A percentile compares a stretch with the other conserved stretches of the same genome.
Evolutionary conservation across 176 grass and related monocot genomes (phyloP).

Genomic region (Rhynchospora tenuis): DNA sequence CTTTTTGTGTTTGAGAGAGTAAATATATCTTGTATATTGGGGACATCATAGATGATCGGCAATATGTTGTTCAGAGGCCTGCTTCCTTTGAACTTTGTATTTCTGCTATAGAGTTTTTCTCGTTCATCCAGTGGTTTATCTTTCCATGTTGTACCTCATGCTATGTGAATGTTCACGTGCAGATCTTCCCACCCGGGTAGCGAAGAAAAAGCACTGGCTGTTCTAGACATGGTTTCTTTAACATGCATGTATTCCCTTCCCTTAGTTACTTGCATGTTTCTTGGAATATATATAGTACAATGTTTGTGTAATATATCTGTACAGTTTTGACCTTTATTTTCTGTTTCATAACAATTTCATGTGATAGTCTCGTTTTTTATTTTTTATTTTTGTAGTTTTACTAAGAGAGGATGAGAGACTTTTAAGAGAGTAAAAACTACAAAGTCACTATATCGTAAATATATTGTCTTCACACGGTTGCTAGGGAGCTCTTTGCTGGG

Average conservation of each 20-base stretch:
- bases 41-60: not conserved
- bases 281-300: not conserved
- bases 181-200: slow-evolving; percentile 75
- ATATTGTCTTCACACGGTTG: not conserved
- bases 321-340: slow-evolving; percentile 6
- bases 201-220: slow-evolving; percentile 82
- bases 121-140: not conserved
- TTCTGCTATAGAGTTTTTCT: not conserved
- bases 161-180: slow-evolving; percentile 19
- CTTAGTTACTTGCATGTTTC: not conserved
- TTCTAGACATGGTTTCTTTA: slow-evolving; percentile 46
- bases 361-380: not conserved
- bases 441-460: not conserved
- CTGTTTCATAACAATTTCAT: not conserved
- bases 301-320: slow-evolving; percentile 1
- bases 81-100: not conserved
- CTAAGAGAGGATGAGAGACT: not conserved
- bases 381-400: not conserved
- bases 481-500: no score
- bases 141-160: not conserved
- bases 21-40: not conserved
- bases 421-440: not conserved
- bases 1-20: no score
- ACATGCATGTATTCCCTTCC: not conserved
- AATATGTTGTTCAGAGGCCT: not conserved